phyloP scores from a whole-genome alignment of 257 asterid genomes.

The Vinca minor region DNA sequence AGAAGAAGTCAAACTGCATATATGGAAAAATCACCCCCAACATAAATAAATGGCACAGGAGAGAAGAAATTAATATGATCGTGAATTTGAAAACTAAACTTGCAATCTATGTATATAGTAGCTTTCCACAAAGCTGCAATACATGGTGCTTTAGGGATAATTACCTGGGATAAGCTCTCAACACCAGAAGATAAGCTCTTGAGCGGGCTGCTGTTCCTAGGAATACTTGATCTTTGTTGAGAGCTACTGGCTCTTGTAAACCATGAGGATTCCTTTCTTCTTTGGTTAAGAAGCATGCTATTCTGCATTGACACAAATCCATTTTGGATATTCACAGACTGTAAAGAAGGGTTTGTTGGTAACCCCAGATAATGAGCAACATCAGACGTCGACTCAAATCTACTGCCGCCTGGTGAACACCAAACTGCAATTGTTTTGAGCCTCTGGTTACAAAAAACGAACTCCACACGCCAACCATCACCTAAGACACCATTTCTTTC shows the following conservation, averaged over 20 bases:
- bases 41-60: too few relatives aligned
- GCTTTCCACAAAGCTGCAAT: not conserved
- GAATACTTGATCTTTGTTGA: slow-evolving; percentile 35
- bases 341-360: slow-evolving; percentile 22
- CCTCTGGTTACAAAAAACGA: slow-evolving; percentile 41
- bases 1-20: not conserved
- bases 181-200: slow-evolving; percentile 18
- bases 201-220: slow-evolving; percentile 31
- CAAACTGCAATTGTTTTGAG: slow-evolving; percentile 55
- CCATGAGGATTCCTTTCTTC: slow-evolving; percentile 38
- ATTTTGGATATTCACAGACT: slow-evolving; percentile 33
- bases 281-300: slow-evolving; percentile 23
- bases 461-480: slow-evolving; percentile 83
- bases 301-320: too few relatives aligned
- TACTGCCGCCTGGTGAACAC: slow-evolving; percentile 63
- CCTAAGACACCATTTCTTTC: slow-evolving; percentile 59
- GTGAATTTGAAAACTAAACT: not conserved
- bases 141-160: slow-evolving; percentile 3
- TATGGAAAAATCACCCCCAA: too few relatives aligned
- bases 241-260: slow-evolving; percentile 23
- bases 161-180: too few relatives aligned
- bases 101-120: not conserved
- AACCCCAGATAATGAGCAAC: slow-evolving; percentile 74
- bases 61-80: not conserved
- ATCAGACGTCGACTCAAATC: slow-evolving; percentile 58